These are phyloP conservation scores for Verticillium albo-atrum DNA, from an alignment of 2,329 filamentous ascomycete genomes.

Conservation along the genomic window DNA sequence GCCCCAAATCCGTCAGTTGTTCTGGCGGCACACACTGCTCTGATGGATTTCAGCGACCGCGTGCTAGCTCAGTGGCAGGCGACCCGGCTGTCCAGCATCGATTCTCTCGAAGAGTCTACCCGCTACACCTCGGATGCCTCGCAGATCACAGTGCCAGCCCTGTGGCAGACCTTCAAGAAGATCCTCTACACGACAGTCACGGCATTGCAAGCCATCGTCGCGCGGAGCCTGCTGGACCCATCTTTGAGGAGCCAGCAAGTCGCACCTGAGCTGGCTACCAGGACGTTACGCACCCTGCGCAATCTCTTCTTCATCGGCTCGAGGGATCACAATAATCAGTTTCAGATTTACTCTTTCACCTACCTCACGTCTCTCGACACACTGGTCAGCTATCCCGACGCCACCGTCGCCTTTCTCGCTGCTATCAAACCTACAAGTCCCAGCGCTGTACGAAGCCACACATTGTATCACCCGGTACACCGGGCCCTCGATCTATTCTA, in stretches of 20 bases:
- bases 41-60: slow-evolving; percentile 62
- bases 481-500: slow-evolving; percentile 82
- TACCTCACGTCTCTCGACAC: slow-evolving; percentile 81
- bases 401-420: slow-evolving; percentile 62
- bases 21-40: slow-evolving; percentile 51
- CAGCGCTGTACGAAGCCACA: slow-evolving; percentile 55
- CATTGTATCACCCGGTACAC: slow-evolving; percentile 40
- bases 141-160: slow-evolving; percentile 60
- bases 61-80: slow-evolving; percentile 70
- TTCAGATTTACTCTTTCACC: slow-evolving; percentile 81
- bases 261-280: slow-evolving; percentile 64
- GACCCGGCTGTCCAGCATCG: slow-evolving; percentile 69
- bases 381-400: slow-evolving; percentile 63
- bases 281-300: slow-evolving; percentile 68
- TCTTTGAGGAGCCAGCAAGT: slow-evolving; percentile 35
- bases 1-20: slow-evolving; percentile 39
- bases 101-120: slow-evolving; percentile 59
- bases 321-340: slow-evolving; percentile 65
- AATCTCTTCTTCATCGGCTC: slow-evolving; percentile 80
- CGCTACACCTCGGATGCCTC: slow-evolving; percentile 62
- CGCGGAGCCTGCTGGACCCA: slow-evolving; percentile 53
- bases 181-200: slow-evolving; percentile 73
- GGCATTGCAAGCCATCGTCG: slow-evolving; percentile 68
- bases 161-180: slow-evolving; percentile 74
- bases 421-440: slow-evolving; percentile 48